Evolutionary conservation across 1,284 basidiomycete species (phyloP).

Genomic region (Trametes versicolor): DNA sequence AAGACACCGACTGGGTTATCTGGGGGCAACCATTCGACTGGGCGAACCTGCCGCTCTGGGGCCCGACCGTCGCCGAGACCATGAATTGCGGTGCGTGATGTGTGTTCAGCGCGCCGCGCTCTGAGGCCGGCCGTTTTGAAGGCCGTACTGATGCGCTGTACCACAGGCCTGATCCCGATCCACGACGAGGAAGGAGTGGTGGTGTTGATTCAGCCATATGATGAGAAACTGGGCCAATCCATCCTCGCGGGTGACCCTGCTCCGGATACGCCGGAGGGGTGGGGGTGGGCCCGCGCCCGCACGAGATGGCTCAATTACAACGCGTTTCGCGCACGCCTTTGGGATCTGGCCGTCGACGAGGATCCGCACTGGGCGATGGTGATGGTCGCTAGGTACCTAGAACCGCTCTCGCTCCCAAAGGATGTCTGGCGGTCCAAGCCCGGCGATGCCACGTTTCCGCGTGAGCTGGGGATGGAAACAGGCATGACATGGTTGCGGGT

Average conservation of each 20-base stretch:
- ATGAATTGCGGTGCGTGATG: conserved; percentile 1
- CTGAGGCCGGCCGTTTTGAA: too few species aligned
- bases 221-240: not conserved
- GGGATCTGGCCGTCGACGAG: conserved; percentile 25
- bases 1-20: conserved; percentile 24
- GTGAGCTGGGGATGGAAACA: not conserved
- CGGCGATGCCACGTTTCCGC: not conserved
- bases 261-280: conserved; percentile 3
- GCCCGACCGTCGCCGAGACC: not conserved
- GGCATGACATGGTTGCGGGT: conserved; percentile 5
- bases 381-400: conserved; percentile 22
- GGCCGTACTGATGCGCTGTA: too few species aligned
- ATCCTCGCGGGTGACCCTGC: conserved; percentile 16
- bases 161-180: not conserved
- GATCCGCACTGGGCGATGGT: conserved; percentile 23
- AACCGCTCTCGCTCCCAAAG: conserved; percentile 22
- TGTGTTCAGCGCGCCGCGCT: not conserved
- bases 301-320: conserved; percentile 27
- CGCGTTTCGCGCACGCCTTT: conserved; percentile 26
- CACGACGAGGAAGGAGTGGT: not conserved
- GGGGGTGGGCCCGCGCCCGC: conserved; percentile 11
- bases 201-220: not conserved
- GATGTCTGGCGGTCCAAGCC: not conserved
- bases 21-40: conserved; percentile 24
- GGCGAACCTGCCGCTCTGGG: conserved; percentile 24